Percentiles rank a stretch among this genome's conserved stretches.
Conservation (phyloP, 306 rosid species). For the Citrullus amarus region DNA sequence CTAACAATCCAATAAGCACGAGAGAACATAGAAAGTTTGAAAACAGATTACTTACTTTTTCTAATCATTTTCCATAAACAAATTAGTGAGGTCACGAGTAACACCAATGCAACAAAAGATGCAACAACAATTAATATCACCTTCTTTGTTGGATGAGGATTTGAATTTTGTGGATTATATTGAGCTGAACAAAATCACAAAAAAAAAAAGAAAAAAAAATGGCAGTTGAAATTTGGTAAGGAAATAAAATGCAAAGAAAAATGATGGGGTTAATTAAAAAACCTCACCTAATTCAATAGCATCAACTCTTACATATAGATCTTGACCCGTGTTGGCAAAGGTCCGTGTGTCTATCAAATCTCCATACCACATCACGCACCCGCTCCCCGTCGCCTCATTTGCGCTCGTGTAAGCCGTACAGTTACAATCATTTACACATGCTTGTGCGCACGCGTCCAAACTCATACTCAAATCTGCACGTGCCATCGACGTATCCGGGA, state of each 20-base stretch:
- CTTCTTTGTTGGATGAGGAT: background rate
- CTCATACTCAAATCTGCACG: background rate
- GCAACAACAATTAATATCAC: background rate
- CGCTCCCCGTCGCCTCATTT: background rate
- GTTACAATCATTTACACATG: constrained; percentile 5
- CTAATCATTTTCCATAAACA: background rate
- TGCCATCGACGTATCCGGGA: constrained; percentile 9
- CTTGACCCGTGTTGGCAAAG: constrained; percentile 1
- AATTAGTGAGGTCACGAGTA: background rate
- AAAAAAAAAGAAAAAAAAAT: background rate
- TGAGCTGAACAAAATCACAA: constrained; percentile 3
- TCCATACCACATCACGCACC: constrained; percentile 1
- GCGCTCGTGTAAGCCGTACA: constrained; percentile 35
- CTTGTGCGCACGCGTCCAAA: background rate
- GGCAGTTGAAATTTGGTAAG: background rate
- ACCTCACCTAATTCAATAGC: constrained; percentile 13
- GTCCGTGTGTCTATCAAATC: constrained; percentile 34
- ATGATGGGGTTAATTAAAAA: background rate
- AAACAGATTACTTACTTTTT: background rate
- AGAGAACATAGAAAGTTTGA: background rate
- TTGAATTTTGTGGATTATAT: constrained; percentile 8
- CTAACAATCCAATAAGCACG: background rate
- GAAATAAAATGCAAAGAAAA: too few species aligned
- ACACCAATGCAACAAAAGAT: background rate
- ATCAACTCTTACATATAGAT: background rate